Evolutionary conservation across 345 rosid species (phyloP), one percentile per base, ranked within the genome.

Genomic region (Melaleuca quinquenervia): DNA sequence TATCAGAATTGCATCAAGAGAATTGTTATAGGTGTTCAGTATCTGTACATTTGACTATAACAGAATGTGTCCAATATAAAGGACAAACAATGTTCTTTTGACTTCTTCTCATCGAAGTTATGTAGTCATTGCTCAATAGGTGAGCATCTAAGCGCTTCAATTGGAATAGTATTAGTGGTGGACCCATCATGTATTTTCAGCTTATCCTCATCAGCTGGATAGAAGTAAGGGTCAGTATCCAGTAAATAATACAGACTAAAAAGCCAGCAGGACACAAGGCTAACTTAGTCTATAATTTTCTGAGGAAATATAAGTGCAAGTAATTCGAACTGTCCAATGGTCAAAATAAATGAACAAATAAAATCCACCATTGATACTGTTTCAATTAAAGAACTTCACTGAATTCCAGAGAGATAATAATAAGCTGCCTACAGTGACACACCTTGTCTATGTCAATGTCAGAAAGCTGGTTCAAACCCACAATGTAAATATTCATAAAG

Each of bases 391-490:
- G 78, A 41, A 70, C 48, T 70, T 36, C 26, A 36, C 7, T 0
- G 48, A 70, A 70, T 70, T 22, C 78, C 78, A 70, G 7, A 70
- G 78, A 50, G 9, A 50, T 82, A 50, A 12, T 58, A 36, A 86
- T n/a, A 82, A 55, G 52, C 78, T 82, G 83, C 52, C 85, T 60
- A 85, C 3, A 27, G 27, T 84, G 70, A 84, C 82, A 62, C 92
- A 95, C 99, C 97, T 97, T 95, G 92, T 97, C 99, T 86, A 96
- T 97, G 85, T 97, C 97, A 50, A 97, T 93, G 91, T 97, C 98
- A 53, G 93, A 90, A 89, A 97, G 83, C 90, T 96, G 98, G 92
- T 97, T 97, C 64, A 97, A 85, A 49, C 99, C 99, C 62, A 97
- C 99, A 36, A 96, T 94, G 87, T 97, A 96, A 48, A 97, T 93